Evolutionary conservation across 1,139 yeast species (phyloP), one percentile per base, ranked within the genome.

Genomic region (Zygosaccharomyces sapae): DNA sequence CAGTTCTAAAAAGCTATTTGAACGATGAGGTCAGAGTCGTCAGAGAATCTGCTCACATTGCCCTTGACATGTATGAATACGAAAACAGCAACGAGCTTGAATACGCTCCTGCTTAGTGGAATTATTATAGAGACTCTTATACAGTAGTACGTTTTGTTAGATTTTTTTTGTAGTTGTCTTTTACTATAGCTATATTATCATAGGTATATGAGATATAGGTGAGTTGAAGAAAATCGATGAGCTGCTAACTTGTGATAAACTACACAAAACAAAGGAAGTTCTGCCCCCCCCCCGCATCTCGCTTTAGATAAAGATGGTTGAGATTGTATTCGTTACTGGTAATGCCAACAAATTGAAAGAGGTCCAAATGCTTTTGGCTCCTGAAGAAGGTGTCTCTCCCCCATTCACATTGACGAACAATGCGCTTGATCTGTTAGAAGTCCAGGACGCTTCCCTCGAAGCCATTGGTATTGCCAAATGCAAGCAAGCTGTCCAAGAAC

Each of bases 61-160:
- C 98, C 16, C 76, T 92, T 63, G 99, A 92, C 68, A 92, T 92
- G 97, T 90, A 88, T 70, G 97, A 92, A 68, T 89, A 87, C 63
- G 97, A 89, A 73, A 86, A 84, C 72, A 85, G 95, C 48, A 79
- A 75, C 62, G 89, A 89, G 68, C 72, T 88, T 57, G 96, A 88
- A 69, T 87, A 86, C 62, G 89, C 92, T 45, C 67, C 67, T 44
- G 55, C 64, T 35, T 53, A 49, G 37, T 38, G 5, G 34, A 31
- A 22, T 22, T 22, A 31, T 31, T 8, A 29, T 33, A 25, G 13
- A 31, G 30, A 38, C 19, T 30, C 25, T 12, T 22, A 22, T 44
- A 34, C 40, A 16, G 24, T 25, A 6, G 41, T 34, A 31, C 12
- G 33, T 44, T 44, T 41, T 24, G 20, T 8, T 35, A n/a, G 22